Evolutionary conservation across 2,329 filamentous ascomycete species (phyloP), one percentile per base, ranked within the genome.

Genomic region (Colletotrichum sp.): DNA sequence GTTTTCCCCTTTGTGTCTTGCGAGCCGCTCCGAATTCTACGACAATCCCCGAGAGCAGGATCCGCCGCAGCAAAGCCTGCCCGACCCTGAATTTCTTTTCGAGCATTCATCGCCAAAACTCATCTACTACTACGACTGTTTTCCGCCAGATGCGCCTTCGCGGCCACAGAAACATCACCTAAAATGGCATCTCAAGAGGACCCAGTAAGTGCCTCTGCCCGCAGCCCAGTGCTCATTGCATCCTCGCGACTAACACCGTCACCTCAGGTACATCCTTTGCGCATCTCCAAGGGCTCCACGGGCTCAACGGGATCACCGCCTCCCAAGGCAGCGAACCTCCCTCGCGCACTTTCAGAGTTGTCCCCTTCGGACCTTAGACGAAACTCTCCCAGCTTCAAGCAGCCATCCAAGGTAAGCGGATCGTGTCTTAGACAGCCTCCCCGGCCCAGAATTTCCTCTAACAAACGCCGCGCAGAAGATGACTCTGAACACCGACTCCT

Each of bases 311-410:
- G 85, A 77, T 84, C 89, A 70, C 93, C 93, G 76, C 92, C 94
- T 60, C 85, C 88, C 81, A 96, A 93, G 85, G 90, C 91, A 88
- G 83, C 87, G 71, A 89, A 87, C 83, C 89, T 90, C 71, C 91
- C 93, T 82, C 93, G 94, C 81, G 95, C 97, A 75, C 90, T 99
- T 79, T 95, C 95, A 77, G 97, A 99, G 88, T 93, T 99, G 82
- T 95, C 94, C 80, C 94, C 95, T 68, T 94, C 94, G 78, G 95
- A 96, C 86, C 93, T 93, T 85, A 92, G 96, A 83, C 92, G 96
- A 81, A 99, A 99, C 88, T 98, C 96, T 67, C 96, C 96, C 69
- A 98, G 94, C 88, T 98, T 94, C 92, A 96, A 94, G 81, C 94
- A 96, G 84, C 81, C 93, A 95, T 84, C 86, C 88, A 95, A 94